phyloP scores from a whole-genome alignment of 2,329 filamentous ascomycete genomes.

The Periconia sp. region DNA sequence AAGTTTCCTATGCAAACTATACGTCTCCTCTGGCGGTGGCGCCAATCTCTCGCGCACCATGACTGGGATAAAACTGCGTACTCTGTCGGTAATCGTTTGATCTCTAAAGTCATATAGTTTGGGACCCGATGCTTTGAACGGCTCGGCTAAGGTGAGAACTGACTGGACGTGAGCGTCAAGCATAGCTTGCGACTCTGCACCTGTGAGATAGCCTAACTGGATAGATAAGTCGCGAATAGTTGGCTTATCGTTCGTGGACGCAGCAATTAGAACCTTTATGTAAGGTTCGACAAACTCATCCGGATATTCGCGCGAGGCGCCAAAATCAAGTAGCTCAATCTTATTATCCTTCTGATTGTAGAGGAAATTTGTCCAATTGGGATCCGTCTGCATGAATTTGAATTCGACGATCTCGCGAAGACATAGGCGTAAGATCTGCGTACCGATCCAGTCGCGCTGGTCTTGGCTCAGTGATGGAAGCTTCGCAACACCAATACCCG shows the following conservation, averaged over 20 bases:
- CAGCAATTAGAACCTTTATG: constrained; percentile 78
- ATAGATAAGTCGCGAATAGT: constrained; percentile 72
- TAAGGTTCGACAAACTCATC: constrained; percentile 80
- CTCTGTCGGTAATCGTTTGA: constrained; percentile 95
- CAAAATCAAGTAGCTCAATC: constrained; percentile 94
- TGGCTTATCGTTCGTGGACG: constrained; percentile 71
- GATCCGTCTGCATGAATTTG: constrained; percentile 98
- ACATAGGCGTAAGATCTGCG: constrained; percentile 88
- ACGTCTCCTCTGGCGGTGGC: constrained; percentile 96
- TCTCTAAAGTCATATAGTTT: constrained; percentile 89
- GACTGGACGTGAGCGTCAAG: constrained; percentile 87
- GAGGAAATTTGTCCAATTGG: constrained; percentile 99
- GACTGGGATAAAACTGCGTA: constrained; percentile 84
- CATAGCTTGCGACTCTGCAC: constrained; percentile 85
- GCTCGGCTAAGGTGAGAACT: constrained; percentile 88
- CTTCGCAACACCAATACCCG: constrained; percentile 84
- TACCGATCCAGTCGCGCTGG: constrained; percentile 95
- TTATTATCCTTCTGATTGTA: constrained; percentile 76
- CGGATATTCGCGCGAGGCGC: constrained; percentile 86
- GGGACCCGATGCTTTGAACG: constrained; percentile 76
- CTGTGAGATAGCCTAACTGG: constrained; percentile 87
- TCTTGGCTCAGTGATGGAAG: constrained; percentile 75
- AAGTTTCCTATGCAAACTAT: constrained; percentile 91
- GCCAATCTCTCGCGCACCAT: constrained; percentile 90
- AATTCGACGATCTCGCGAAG: constrained; percentile 93